Conservation (phyloP, 805 yeast species). For the Kazachstania africana region DNA sequence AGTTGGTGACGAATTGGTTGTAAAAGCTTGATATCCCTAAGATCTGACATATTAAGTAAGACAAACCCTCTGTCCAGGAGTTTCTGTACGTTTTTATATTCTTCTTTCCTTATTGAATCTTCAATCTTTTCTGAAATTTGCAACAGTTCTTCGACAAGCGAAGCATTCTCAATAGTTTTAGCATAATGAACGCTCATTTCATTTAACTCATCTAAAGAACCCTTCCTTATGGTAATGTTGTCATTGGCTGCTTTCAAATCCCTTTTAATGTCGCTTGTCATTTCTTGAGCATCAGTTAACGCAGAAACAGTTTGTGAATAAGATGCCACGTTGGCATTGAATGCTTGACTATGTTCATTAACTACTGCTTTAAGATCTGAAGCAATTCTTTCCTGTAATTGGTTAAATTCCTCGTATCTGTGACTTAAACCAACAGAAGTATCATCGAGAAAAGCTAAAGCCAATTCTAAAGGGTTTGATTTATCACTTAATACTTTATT, state of each 20-base stretch:
- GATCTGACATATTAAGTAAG: constrained; percentile 36
- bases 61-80: constrained; percentile 36
- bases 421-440: constrained; percentile 87
- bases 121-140: constrained; percentile 55
- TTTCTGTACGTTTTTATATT: constrained; percentile 53
- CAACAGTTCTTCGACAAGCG: constrained; percentile 50
- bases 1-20: constrained; percentile 38
- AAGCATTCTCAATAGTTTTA: constrained; percentile 60
- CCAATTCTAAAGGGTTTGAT: constrained; percentile 76
- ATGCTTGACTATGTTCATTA: constrained; percentile 69
- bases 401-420: constrained; percentile 52
- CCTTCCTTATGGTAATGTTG: constrained; percentile 43
- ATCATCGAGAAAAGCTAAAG: constrained; percentile 71
- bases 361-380: constrained; percentile 56
- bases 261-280: constrained; percentile 36
- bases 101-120: constrained; percentile 51
- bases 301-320: constrained; percentile 60
- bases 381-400: constrained; percentile 46
- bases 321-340: constrained; percentile 76
- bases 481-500: constrained; percentile 36
- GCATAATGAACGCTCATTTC: constrained; percentile 48
- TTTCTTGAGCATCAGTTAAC: constrained; percentile 53
- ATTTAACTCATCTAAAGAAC: constrained; percentile 51
- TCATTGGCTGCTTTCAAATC: constrained; percentile 37
- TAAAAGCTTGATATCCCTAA: constrained; percentile 51